Percentiles rank a stretch among this genome's conserved stretches.
phyloP scores from a whole-genome alignment of 1,284 basidiomycete species.

The Ustilago xerochloae region DNA sequence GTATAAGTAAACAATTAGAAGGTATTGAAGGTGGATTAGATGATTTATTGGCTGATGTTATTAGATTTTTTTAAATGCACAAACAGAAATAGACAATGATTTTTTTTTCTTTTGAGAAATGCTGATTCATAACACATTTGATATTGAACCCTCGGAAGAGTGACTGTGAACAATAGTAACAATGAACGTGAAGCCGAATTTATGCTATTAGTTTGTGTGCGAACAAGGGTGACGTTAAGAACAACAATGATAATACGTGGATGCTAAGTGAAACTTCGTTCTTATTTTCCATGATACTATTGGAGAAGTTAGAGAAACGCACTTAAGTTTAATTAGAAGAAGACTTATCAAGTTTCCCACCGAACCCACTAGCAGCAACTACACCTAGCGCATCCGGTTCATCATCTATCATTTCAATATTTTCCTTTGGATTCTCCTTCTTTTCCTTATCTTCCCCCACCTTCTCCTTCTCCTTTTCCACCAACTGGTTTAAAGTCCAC shows the following conservation, averaged over 20 bases:
- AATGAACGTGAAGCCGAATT: too few relatives aligned
- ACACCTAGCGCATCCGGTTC: conserved; percentile 26
- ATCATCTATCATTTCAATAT: conserved; percentile 9
- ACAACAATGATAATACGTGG: too few relatives aligned
- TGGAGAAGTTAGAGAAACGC: too few relatives aligned
- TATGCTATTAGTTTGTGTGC: too few relatives aligned
- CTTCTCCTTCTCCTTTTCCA: neutral
- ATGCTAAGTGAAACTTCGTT: too few relatives aligned
- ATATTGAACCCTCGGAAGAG: too few relatives aligned
- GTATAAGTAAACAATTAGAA: conserved; percentile 34
- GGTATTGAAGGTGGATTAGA: conserved; percentile 45
- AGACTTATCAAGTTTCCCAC: conserved; percentile 2
- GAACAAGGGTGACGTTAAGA: too few relatives aligned
- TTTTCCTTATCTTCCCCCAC: neutral
- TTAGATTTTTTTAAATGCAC: conserved; percentile 32
- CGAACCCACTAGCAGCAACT: conserved; percentile 33
- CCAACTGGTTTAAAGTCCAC: conserved; percentile 29
- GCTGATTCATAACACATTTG: too few relatives aligned
- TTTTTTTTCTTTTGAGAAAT: neutral
- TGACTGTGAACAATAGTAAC: too few relatives aligned
- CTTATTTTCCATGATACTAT: too few relatives aligned
- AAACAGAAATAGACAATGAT: neutral
- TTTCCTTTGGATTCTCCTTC: neutral
- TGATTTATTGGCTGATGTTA: conserved; percentile 35
- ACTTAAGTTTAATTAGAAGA: neutral